These are phyloP conservation scores for Candida maesae DNA, from an alignment of 805 yeast species.

Conservation along the genomic window DNA sequence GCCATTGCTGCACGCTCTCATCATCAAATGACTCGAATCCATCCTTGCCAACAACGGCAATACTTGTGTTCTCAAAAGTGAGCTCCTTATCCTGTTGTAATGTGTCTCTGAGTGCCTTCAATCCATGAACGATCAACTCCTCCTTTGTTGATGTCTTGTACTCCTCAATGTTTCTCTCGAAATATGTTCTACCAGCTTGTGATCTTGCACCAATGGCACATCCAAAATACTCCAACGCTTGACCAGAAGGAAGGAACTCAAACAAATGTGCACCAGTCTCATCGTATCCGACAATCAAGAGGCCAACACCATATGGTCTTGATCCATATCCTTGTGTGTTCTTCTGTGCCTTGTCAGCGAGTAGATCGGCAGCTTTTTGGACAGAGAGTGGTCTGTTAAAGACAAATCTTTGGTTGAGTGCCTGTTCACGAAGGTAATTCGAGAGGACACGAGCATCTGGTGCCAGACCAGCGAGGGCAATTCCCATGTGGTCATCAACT, in stretches of 20 bases:
- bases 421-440: conserved; percentile 84
- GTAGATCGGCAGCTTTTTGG: conserved; percentile 73
- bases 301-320: conserved; percentile 97
- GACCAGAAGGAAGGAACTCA: conserved; percentile 96
- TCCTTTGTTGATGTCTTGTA: conserved; percentile 61
- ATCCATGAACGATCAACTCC: conserved; percentile 78
- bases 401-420: conserved; percentile 81
- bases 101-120: conserved; percentile 90
- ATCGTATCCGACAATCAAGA: conserved; percentile 85
- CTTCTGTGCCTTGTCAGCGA: conserved; percentile 96
- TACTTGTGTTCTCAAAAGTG: conserved; percentile 77
- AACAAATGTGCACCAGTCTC: conserved; percentile 90
- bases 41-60: conserved; percentile 88
- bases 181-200: conserved; percentile 94
- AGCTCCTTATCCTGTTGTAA: conserved; percentile 92
- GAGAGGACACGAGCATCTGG: conserved; percentile 96
- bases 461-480: conserved; percentile 95
- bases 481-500: conserved; percentile 90
- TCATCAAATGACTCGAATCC: conserved; percentile 80
- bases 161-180: conserved; percentile 78
- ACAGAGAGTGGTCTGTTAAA: conserved; percentile 83
- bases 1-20: conserved; percentile 77
- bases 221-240: conserved; percentile 85
- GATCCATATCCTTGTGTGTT: conserved; percentile 96
- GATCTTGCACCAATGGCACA: conserved; percentile 98